Evolutionary conservation across 192 early-diverging fungal species (phyloP).

Genomic region (Tieghemiomyces parasiticus): DNA sequence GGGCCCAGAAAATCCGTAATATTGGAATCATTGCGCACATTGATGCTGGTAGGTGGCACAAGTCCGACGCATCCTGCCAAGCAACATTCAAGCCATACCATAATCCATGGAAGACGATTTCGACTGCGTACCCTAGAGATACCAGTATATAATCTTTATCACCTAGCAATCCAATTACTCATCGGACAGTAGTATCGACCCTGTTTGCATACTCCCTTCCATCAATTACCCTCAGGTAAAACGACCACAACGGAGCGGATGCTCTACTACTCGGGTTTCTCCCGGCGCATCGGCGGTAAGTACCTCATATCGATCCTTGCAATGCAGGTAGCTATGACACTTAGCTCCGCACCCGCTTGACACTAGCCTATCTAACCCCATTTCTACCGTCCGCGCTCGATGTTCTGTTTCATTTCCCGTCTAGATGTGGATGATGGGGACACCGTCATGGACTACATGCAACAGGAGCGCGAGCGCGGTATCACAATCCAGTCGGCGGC

Average conservation of each 20-base stretch:
- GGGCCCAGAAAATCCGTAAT: too few relatives aligned
- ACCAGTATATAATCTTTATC: too few relatives aligned
- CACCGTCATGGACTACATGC: slow-evolving; percentile 89
- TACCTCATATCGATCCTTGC: not conserved
- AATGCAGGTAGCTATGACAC: too few relatives aligned
- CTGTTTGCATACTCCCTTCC: not conserved
- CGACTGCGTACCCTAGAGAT: not conserved
- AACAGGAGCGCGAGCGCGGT: slow-evolving; percentile 75
- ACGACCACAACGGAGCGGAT: slow-evolving; percentile 98
- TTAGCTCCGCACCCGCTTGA: too few relatives aligned
- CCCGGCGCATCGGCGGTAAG: slow-evolving; percentile 68
- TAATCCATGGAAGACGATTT: not conserved
- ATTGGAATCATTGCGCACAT: slow-evolving; percentile 96
- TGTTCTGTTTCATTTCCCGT: too few relatives aligned
- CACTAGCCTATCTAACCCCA: too few relatives aligned
- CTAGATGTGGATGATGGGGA: slow-evolving; percentile 84
- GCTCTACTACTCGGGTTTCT: slow-evolving; percentile 89
- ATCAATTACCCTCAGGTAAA: slow-evolving; percentile 28
- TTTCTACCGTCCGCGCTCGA: too few relatives aligned
- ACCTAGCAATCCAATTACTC: too few relatives aligned
- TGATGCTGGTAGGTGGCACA: slow-evolving; percentile 60
- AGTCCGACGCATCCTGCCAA: not conserved
- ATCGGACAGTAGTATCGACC: not conserved
- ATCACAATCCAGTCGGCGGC: slow-evolving; percentile 91
- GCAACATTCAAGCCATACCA: not conserved